phyloP scores from a whole-genome alignment of 2,329 filamentous ascomycete species.

The Sarocladium strictum region DNA sequence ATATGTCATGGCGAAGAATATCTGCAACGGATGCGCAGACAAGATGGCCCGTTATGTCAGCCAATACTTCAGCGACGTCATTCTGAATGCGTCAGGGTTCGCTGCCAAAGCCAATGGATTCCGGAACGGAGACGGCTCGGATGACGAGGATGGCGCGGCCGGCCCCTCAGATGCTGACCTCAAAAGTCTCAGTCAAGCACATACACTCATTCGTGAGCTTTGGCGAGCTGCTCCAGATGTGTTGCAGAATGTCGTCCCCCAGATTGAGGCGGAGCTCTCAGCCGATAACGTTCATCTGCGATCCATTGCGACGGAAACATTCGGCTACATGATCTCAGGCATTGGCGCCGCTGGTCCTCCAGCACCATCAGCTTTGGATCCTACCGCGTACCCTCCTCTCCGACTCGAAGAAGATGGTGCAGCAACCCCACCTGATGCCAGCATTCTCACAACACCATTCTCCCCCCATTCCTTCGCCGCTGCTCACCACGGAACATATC shows the following conservation, averaged over 20 bases:
- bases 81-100: slow-evolving; percentile 74
- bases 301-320: slow-evolving; percentile 82
- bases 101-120: slow-evolving; percentile 49
- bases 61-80: slow-evolving; percentile 95
- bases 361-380: slow-evolving; percentile 65
- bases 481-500: slow-evolving; percentile 70
- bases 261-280: slow-evolving; percentile 85
- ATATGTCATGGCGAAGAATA: slow-evolving; percentile 92
- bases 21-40: slow-evolving; percentile 83
- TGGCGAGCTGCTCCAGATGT: slow-evolving; percentile 89
- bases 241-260: slow-evolving; percentile 86
- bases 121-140: slow-evolving; percentile 55
- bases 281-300: slow-evolving; percentile 86
- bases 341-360: slow-evolving; percentile 89
- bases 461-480: slow-evolving; percentile 88
- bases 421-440: slow-evolving; percentile 41
- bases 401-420: slow-evolving; percentile 53
- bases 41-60: slow-evolving; percentile 94
- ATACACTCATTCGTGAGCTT: slow-evolving; percentile 81
- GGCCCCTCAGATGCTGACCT: slow-evolving; percentile 78
- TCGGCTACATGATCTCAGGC: slow-evolving; percentile 90
- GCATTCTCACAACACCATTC: slow-evolving; percentile 72
- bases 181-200: slow-evolving; percentile 82
- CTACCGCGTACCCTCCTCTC: slow-evolving; percentile 76
- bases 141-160: slow-evolving; percentile 52